Percentiles rank a stretch among this genome's conserved stretches.
Evolutionary conservation across 2,329 filamentous ascomycete species (phyloP).

Genomic region (Beauveria rudraprayagi): DNA sequence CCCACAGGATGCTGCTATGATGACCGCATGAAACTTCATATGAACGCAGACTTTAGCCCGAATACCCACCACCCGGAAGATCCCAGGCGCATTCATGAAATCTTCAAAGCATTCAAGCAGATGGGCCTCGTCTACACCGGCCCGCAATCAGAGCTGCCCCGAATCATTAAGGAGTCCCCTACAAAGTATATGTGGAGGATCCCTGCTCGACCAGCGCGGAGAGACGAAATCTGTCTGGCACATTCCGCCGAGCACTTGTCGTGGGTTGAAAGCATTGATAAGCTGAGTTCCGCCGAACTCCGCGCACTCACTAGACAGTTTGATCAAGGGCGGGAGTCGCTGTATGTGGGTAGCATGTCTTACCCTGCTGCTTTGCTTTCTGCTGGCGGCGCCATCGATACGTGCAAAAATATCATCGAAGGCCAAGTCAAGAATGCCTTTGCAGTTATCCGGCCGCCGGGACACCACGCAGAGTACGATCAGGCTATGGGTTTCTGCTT

Average conservation of each 20-base stretch:
- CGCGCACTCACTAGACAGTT: slow-evolving; percentile 54
- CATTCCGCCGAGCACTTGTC: slow-evolving; percentile 71
- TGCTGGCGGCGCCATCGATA: slow-evolving; percentile 90
- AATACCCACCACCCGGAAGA: slow-evolving; percentile 89
- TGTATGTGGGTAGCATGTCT: slow-evolving; percentile 77
- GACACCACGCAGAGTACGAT: slow-evolving; percentile 86
- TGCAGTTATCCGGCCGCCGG: slow-evolving; percentile 88
- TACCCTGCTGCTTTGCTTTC: slow-evolving; percentile 76
- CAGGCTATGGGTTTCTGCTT: slow-evolving; percentile 90
- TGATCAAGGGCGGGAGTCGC: slow-evolving; percentile 61
- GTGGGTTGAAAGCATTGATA: slow-evolving; percentile 59
- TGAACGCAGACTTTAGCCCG: slow-evolving; percentile 67
- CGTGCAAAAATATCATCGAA: slow-evolving; percentile 79
- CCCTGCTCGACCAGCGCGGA: slow-evolving; percentile 64
- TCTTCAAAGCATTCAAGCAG: slow-evolving; percentile 80
- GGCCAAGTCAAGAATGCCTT: slow-evolving; percentile 89
- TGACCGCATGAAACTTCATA: slow-evolving; percentile 89
- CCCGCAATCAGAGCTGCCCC: slow-evolving; percentile 43
- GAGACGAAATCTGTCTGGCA: slow-evolving; percentile 70
- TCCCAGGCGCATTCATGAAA: slow-evolving; percentile 82
- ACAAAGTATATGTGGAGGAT: slow-evolving; percentile 69
- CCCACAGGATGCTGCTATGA: slow-evolving; percentile 83
- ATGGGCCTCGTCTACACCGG: slow-evolving; percentile 67
- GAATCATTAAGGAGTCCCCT: slow-evolving; percentile 44
- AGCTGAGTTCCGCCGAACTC: slow-evolving; percentile 54